Evolutionary conservation across 2,329 filamentous ascomycete genomes (phyloP).

Genomic region (Cordyceps javanica): DNA sequence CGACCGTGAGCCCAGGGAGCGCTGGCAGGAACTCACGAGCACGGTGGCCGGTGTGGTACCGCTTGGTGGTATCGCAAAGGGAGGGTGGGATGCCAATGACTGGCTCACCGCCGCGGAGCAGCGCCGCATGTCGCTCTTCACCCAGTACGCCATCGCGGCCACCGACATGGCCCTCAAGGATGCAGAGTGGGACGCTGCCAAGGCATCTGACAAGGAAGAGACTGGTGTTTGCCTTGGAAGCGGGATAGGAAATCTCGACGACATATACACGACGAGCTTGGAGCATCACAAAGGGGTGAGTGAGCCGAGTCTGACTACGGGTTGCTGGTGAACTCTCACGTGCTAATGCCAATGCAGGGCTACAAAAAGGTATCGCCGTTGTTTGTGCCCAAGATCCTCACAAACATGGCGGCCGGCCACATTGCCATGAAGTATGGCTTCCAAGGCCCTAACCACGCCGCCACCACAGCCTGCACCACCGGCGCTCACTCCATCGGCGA

Average conservation of each 20-base stretch:
- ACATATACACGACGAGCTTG: conserved; percentile 78
- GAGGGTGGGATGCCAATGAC: conserved; percentile 46
- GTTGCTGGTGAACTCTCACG: neutral
- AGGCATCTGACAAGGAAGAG: conserved; percentile 58
- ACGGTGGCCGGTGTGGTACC: conserved; percentile 82
- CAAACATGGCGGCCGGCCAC: conserved; percentile 92
- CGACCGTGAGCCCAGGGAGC: conserved; percentile 45
- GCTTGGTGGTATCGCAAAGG: conserved; percentile 26
- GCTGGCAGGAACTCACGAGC: conserved; percentile 71
- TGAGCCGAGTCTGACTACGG: conserved; percentile 25
- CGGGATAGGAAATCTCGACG: conserved; percentile 89
- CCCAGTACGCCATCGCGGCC: conserved; percentile 86
- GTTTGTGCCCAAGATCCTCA: conserved; percentile 87
- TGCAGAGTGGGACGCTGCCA: conserved; percentile 65
- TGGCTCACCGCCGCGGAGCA: conserved; percentile 50
- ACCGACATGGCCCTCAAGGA: conserved; percentile 80
- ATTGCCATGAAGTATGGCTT: conserved; percentile 90
- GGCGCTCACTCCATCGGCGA: conserved; percentile 93
- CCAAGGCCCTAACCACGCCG: conserved; percentile 84
- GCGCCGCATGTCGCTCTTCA: conserved; percentile 82
- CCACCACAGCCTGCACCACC: conserved; percentile 92
- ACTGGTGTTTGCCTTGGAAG: conserved; percentile 92
- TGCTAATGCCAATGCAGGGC: conserved; percentile 47
- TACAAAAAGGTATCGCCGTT: conserved; percentile 90
- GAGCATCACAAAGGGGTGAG: conserved; percentile 67